phyloP scores from a whole-genome alignment of 192 early-diverging fungal genomes.

The Coemansia sp. region DNA sequence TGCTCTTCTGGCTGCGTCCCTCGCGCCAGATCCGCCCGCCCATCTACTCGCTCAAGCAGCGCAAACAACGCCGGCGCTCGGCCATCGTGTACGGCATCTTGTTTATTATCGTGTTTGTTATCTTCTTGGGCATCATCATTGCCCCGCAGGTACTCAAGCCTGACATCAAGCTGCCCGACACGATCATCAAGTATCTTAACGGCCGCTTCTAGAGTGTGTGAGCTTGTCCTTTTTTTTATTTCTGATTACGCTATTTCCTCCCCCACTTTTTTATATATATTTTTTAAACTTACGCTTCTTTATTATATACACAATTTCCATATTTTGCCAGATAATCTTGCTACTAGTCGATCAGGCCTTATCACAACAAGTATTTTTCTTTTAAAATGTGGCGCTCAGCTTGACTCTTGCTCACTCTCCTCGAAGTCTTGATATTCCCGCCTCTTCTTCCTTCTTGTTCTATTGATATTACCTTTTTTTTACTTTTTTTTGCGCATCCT shows the following conservation, averaged over 20 bases:
- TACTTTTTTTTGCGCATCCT: not conserved
- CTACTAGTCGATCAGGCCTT: not conserved
- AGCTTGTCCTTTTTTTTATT: not conserved
- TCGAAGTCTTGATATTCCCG: not conserved
- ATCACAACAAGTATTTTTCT: not conserved
- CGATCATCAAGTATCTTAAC: conserved; percentile 44
- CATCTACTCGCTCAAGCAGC: conserved; percentile 70
- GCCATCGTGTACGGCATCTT: conserved; percentile 71
- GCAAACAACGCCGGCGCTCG: conserved; percentile 63
- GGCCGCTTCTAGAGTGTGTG: conserved; percentile 44
- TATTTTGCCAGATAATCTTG: not conserved
- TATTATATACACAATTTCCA: not conserved
- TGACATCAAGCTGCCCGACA: conserved; percentile 31
- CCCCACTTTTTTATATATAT: not conserved
- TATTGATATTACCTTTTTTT: not conserved
- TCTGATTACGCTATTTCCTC: not conserved
- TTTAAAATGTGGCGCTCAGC: not conserved
- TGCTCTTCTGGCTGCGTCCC: conserved; percentile 85
- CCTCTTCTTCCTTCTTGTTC: not conserved
- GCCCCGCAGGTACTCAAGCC: conserved; percentile 63
- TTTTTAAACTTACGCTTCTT: not conserved
- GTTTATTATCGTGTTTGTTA: conserved; percentile 63
- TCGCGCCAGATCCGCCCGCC: conserved; percentile 77
- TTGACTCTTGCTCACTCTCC: not conserved
- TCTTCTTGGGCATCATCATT: conserved; percentile 68